Base-by-base conservation (phyloP, 139 green algal genomes). In the Chlorella sp. region DNA sequence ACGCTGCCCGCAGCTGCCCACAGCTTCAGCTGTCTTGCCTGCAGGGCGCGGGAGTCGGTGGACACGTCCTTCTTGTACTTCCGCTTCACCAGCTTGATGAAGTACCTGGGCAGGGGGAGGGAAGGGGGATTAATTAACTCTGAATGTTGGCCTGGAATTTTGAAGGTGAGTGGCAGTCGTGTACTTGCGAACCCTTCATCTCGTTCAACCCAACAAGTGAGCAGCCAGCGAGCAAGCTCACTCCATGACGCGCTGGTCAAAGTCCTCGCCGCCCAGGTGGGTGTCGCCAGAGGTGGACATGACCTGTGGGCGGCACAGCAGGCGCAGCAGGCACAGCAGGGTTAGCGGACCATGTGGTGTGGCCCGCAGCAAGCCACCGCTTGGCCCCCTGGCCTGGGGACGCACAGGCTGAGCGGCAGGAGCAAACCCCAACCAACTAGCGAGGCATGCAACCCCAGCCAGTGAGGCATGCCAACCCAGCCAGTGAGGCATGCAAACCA, bases 41-140 rank as follows among this genome's bases (percentile, higher is more conserved):
- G 76, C 80, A 98, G 90, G 0, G 97, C 97, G 72, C 95, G 94
- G 46, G 90, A 89, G 89, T 99, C 97, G n/a, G 88, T 92, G 82
- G 89, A 95, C 81, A 99, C 88, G 83, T 99, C 96, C 89, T 96
- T 96, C 86, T 93, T 92, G 92, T 96, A 96, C 93, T 99, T 99
- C 74, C 96, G 94, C 93, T 99, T 99, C 90, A 99, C 97, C 26
- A 99, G 92, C 94, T 99, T 98, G 90, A 99, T 98, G 91, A 99
- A 98, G 93, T 99, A 99, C 90, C 32, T 73, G n/a, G 65, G 65
- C 65, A 43, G 13, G 26, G 30, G 28, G 60, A 34, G 28, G 13
- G 30, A 36, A 26, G 60, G 6, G 19, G 28, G 5, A 34, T 9
- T 4, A 68, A 2, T 68, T 20, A n/a, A 36, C 6, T 2, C 9